Conservation (phyloP, 805 yeast genomes). For the Maudiozyma barnettii region DNA sequence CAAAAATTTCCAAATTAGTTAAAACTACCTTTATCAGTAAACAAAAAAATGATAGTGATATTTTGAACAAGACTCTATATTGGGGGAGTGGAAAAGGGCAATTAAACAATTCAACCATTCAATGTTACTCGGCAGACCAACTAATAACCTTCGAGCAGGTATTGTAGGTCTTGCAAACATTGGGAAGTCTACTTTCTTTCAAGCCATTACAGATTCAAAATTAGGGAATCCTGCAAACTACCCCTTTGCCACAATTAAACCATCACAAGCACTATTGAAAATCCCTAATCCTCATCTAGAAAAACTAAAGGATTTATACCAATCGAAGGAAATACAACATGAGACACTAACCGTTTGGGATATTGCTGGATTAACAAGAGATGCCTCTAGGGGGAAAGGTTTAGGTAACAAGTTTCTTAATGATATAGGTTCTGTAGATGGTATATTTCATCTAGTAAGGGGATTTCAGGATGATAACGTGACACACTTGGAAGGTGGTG, state of each 20-base stretch:
- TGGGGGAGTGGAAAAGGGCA: too few relatives aligned
- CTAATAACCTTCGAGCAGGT: slow-evolving; percentile 66
- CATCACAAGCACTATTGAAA: slow-evolving; percentile 65
- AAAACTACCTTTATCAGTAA: not conserved
- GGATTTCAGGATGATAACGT: slow-evolving; percentile 68
- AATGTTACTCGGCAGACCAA: slow-evolving; percentile 70
- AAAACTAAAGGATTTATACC: slow-evolving; percentile 44
- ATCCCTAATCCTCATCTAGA: slow-evolving; percentile 60
- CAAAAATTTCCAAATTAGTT: not conserved
- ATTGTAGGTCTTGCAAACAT: slow-evolving; percentile 92
- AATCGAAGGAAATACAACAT: slow-evolving; percentile 54
- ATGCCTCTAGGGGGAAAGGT: slow-evolving; percentile 67
- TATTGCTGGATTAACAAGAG: slow-evolving; percentile 75
- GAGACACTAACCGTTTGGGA: slow-evolving; percentile 64
- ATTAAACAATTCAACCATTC: not conserved
- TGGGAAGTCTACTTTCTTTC: slow-evolving; percentile 96
- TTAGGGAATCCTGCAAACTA: slow-evolving; percentile 96
- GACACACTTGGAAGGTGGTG: slow-evolving; percentile 63
- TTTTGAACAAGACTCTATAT: too few relatives aligned
- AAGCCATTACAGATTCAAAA: slow-evolving; percentile 87
- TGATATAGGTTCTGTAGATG: slow-evolving; percentile 73
- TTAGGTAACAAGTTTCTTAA: slow-evolving; percentile 72
- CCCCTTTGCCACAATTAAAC: slow-evolving; percentile 88
- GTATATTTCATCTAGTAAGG: slow-evolving; percentile 70
- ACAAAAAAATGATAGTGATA: not conserved